These are phyloP conservation scores for Boletus edulis DNA, from an alignment of 768 basidiomycete species.

Conservation along the genomic window DNA sequence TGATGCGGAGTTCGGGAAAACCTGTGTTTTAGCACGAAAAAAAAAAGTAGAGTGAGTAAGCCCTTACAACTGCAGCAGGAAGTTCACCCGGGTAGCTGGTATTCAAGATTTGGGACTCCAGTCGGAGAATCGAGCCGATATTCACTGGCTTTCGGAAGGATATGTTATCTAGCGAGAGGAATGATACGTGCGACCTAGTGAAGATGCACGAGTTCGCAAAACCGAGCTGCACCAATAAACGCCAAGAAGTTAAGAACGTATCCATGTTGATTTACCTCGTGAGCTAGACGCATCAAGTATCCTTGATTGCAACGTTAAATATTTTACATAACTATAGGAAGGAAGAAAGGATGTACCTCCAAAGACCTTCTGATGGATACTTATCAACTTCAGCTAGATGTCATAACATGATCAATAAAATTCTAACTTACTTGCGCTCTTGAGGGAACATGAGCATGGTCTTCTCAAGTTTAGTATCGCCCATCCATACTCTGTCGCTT, in stretches of 20 bases:
- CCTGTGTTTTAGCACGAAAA: background rate
- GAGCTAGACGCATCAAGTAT: constrained; percentile 64
- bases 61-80: constrained; percentile 57
- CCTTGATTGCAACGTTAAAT: constrained; percentile 26
- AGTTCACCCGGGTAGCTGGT: constrained; percentile 32
- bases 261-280: constrained; percentile 46
- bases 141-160: constrained; percentile 79
- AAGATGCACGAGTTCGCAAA: constrained; percentile 71
- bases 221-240: constrained; percentile 49
- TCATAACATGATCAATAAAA: background rate
- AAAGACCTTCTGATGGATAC: constrained; percentile 81
- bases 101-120: constrained; percentile 69
- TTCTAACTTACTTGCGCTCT: constrained; percentile 65
- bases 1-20: background rate
- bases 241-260: background rate
- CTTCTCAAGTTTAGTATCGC: constrained; percentile 66
- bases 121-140: constrained; percentile 76
- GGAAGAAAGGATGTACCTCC: constrained; percentile 46
- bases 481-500: constrained; percentile 66
- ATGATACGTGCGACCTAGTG: constrained; percentile 62
- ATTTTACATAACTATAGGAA: background rate
- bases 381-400: constrained; percentile 22
- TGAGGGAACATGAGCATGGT: constrained; percentile 83
- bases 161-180: constrained; percentile 78
- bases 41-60: background rate